Conservation (phyloP, 345 rosid genomes). For the Populus euphratica region DNA sequence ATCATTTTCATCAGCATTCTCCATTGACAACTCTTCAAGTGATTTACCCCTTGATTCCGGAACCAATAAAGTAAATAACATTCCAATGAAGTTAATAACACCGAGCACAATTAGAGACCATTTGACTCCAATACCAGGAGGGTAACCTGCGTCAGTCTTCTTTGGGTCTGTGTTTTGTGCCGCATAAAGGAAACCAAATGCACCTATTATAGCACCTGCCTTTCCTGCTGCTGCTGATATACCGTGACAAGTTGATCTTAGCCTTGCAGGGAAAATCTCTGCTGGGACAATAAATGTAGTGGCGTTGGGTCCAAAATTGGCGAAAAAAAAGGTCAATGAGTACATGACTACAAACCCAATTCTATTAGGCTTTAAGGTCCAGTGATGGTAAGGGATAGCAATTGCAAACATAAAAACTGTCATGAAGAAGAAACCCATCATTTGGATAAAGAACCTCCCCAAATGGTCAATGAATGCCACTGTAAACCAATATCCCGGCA, state of each 20-base stretch:
- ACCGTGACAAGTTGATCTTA: conserved; percentile 30
- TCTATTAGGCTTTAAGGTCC: conserved; percentile 19
- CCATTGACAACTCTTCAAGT: conserved; percentile 26
- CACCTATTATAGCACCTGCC: conserved; percentile 26
- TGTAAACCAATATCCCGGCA: conserved; percentile 31
- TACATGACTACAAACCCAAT: conserved; percentile 22
- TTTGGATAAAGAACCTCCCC: conserved; percentile 25
- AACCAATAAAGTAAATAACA: conserved; percentile 22
- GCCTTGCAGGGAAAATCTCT: conserved; percentile 27
- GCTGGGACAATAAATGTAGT: conserved; percentile 31
- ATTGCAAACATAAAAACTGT: conserved; percentile 33
- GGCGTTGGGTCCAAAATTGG: conserved; percentile 30
- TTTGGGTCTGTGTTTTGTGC: conserved; percentile 5
- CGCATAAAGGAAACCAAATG: conserved; percentile 26
- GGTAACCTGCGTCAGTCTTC: conserved; percentile 21
- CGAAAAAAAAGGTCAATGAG: conserved; percentile 26
- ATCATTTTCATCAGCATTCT: conserved; percentile 10
- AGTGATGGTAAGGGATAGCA: conserved; percentile 29
- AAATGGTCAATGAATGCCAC: conserved; percentile 9
- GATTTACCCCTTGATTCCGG: conserved; percentile 30
- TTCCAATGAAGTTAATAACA: conserved; percentile 20
- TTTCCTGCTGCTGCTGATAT: conserved; percentile 34
- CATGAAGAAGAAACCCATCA: conserved; percentile 32
- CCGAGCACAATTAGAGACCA: conserved; percentile 17
- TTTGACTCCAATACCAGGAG: conserved; percentile 27